Conservation (phyloP, 2,329 filamentous ascomycete genomes). For the Talaromyces sp. region DNA sequence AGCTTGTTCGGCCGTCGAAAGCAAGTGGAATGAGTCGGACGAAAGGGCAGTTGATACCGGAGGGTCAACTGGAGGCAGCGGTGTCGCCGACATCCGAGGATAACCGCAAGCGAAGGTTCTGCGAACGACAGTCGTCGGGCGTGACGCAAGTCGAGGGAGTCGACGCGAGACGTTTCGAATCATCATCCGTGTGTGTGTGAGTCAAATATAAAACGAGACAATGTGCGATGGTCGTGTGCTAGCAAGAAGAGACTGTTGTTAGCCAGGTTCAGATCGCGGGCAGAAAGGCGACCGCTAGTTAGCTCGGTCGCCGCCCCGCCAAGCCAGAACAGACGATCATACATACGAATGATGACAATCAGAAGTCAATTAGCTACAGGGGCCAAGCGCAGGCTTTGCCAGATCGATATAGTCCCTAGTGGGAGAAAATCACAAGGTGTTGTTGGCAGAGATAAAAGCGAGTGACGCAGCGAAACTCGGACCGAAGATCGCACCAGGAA, state of each 20-base stretch:
- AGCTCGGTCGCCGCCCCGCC: too few relatives aligned
- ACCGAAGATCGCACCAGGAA: conserved; percentile 1
- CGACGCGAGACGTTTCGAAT: conserved; percentile 32
- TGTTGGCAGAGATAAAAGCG: background rate
- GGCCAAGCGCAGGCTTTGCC: background rate
- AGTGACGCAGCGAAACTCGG: conserved; percentile 2
- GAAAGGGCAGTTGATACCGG: conserved; percentile 59
- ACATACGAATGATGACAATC: background rate
- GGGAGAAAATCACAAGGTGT: background rate
- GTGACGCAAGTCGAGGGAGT: conserved; percentile 27
- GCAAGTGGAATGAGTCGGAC: conserved; percentile 79
- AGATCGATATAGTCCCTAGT: background rate
- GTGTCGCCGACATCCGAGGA: conserved; percentile 49
- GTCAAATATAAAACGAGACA: background rate
- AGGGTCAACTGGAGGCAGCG: conserved; percentile 53
- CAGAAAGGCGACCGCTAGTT: background rate
- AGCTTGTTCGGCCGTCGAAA: conserved; percentile 71
- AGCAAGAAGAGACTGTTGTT: background rate
- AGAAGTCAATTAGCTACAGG: background rate
- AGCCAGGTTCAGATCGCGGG: background rate
- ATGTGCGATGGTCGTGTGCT: background rate
- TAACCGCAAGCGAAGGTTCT: conserved; percentile 35
- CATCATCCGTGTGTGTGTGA: conserved; percentile 19
- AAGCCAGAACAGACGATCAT: background rate
- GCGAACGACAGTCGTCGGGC: conserved; percentile 17